Evolutionary conservation across 2,329 filamentous ascomycete species (phyloP).

Genomic region (Fusarium equiseti): DNA sequence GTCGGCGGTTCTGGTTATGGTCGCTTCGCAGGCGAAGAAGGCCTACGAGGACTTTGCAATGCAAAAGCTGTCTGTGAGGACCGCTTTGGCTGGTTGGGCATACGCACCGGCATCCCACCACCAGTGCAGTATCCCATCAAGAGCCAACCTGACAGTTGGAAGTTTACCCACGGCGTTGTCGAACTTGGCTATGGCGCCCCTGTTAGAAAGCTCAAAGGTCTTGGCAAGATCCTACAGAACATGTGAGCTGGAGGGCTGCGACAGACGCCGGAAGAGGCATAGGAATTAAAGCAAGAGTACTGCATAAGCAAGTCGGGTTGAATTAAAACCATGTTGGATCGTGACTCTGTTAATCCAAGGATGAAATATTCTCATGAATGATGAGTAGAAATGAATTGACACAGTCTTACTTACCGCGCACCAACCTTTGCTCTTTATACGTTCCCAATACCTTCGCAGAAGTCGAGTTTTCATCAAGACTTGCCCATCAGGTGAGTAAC

Average conservation of each 20-base stretch:
- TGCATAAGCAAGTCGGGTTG: neutral
- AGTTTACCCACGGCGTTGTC: conserved; percentile 71
- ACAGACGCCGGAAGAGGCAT: neutral
- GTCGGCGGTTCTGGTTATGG: conserved; percentile 92
- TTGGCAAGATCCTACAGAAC: conserved; percentile 59
- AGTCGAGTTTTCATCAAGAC: neutral
- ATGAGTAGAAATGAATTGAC: conserved; percentile 5
- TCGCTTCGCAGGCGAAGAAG: conserved; percentile 91
- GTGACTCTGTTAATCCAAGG: neutral
- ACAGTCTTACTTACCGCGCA: neutral
- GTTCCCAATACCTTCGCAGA: neutral
- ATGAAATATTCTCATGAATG: conserved; percentile 1
- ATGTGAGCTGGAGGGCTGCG: conserved; percentile 45
- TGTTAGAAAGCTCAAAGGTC: conserved; percentile 55
- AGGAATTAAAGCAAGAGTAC: neutral
- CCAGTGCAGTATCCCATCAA: conserved; percentile 85
- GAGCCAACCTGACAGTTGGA: conserved; percentile 73
- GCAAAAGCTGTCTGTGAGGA: conserved; percentile 88
- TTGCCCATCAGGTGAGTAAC: neutral
- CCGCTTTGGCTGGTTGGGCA: conserved; percentile 69
- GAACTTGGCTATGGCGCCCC: conserved; percentile 68
- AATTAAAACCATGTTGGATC: neutral
- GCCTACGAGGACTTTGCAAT: conserved; percentile 86
- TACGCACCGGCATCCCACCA: conserved; percentile 82
- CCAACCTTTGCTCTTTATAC: neutral